Evolutionary conservation across 495 filamentous ascomycete species (phyloP).

Genomic region (Acidomyces sp.): DNA sequence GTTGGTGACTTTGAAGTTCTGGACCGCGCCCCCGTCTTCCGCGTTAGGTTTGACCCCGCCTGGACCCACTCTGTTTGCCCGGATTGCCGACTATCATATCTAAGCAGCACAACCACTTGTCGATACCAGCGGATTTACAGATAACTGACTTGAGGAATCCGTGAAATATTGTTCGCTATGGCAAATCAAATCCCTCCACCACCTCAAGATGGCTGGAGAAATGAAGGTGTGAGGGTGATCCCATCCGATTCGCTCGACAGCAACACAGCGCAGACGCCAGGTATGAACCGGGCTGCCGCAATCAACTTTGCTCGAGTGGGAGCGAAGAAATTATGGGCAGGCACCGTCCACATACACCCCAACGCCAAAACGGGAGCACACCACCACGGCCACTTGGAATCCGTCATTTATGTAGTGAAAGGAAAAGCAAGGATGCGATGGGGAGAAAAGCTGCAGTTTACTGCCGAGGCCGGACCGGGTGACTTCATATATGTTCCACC

Average conservation of each 20-base stretch:
- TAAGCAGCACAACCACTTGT: no score
- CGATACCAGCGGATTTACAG: no score
- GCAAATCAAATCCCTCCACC: conserved; percentile 1
- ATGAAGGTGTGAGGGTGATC: conserved; percentile 28
- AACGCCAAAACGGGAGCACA: conserved; percentile 32
- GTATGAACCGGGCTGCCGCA: conserved; percentile 27
- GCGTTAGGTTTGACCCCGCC: no score
- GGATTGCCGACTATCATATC: no score
- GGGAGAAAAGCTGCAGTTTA: conserved; percentile 31
- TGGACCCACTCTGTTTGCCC: no score
- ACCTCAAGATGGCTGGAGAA: conserved; percentile 25
- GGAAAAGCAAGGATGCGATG: conserved; percentile 31
- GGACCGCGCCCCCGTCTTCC: no score
- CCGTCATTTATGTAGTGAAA: conserved; percentile 30
- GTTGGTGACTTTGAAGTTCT: no score
- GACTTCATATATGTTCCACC: conserved; percentile 33
- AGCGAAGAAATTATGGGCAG: conserved; percentile 31
- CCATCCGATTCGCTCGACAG: conserved; percentile 25
- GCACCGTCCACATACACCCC: conserved; percentile 30
- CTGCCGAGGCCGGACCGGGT: conserved; percentile 30
- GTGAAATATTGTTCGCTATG: neutral
- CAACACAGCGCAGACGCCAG: conserved; percentile 29
- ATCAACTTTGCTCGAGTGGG: conserved; percentile 30
- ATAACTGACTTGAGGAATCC: no score
- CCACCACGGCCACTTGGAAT: conserved; percentile 31